Conservation (phyloP, 2,329 filamentous ascomycete species). For the Sclerotinia spermophila region DNA sequence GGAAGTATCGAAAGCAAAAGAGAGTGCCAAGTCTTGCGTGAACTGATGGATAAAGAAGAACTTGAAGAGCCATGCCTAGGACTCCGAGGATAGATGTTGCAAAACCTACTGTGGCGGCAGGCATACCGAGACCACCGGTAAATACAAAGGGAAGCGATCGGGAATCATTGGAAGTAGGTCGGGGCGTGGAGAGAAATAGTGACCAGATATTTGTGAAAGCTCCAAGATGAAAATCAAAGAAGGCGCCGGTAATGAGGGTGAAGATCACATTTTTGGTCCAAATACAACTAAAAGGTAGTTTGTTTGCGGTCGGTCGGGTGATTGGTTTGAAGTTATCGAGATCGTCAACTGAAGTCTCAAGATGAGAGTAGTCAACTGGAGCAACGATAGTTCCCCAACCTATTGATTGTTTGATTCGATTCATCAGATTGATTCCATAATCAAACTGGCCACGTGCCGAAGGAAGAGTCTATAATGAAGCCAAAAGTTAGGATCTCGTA, state of each 20-base stretch:
- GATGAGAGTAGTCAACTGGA: slow-evolving; percentile 23
- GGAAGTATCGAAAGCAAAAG: slow-evolving; percentile 60
- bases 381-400: slow-evolving; percentile 1
- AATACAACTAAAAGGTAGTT: slow-evolving; percentile 24
- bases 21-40: slow-evolving; percentile 64
- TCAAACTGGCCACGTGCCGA: slow-evolving; percentile 13
- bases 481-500: not conserved
- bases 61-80: slow-evolving; percentile 64
- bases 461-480: slow-evolving; percentile 12
- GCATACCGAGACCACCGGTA: slow-evolving; percentile 65
- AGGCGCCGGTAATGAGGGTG: slow-evolving; percentile 52
- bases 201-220: slow-evolving; percentile 58
- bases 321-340: slow-evolving; percentile 8
- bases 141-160: slow-evolving; percentile 40
- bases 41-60: slow-evolving; percentile 63
- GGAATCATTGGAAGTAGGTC: slow-evolving; percentile 35
- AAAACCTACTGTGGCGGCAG: slow-evolving; percentile 61
- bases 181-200: slow-evolving; percentile 56
- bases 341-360: slow-evolving; percentile 8
- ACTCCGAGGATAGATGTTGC: slow-evolving; percentile 67
- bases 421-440: slow-evolving; percentile 13
- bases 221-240: slow-evolving; percentile 29
- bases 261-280: slow-evolving; percentile 36
- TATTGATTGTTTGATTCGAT: slow-evolving; percentile 12
- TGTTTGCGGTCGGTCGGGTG: slow-evolving; percentile 1